Conservation (phyloP, 352 stramenopile genomes). For the Blastocystis sp. region DNA sequence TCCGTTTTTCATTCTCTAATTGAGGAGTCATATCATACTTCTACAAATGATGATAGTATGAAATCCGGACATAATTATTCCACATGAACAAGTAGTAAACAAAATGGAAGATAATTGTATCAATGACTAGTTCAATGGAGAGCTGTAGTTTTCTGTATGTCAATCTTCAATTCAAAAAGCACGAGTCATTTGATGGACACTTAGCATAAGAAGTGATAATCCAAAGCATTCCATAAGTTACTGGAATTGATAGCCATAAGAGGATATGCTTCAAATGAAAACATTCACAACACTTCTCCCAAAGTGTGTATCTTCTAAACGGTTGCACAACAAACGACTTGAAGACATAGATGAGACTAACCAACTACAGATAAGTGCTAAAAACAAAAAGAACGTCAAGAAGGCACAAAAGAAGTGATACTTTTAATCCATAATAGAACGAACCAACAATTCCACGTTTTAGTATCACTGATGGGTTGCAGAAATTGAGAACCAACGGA, state of each 20-base stretch:
- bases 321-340: slow-evolving; percentile 5
- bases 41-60: neutral
- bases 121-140: neutral
- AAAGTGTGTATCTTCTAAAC: neutral
- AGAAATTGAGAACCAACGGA: neutral
- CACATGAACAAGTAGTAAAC: slow-evolving; percentile 54
- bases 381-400: neutral
- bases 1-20: neutral
- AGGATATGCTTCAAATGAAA: slow-evolving; percentile 41
- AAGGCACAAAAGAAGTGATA: neutral
- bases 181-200: neutral
- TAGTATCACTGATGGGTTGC: neutral
- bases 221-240: slow-evolving; percentile 12
- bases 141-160: neutral
- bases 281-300: slow-evolving; percentile 17
- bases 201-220: neutral
- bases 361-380: neutral
- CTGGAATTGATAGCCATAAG: slow-evolving; percentile 8
- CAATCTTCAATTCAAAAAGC: neutral
- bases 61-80: neutral
- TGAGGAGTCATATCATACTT: slow-evolving; percentile 3
- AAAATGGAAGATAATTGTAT: neutral
- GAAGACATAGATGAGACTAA: neutral
- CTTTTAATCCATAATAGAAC: neutral
- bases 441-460: neutral